phyloP scores from a whole-genome alignment of 345 rosid genomes.

The Noccaea bulbosa region DNA sequence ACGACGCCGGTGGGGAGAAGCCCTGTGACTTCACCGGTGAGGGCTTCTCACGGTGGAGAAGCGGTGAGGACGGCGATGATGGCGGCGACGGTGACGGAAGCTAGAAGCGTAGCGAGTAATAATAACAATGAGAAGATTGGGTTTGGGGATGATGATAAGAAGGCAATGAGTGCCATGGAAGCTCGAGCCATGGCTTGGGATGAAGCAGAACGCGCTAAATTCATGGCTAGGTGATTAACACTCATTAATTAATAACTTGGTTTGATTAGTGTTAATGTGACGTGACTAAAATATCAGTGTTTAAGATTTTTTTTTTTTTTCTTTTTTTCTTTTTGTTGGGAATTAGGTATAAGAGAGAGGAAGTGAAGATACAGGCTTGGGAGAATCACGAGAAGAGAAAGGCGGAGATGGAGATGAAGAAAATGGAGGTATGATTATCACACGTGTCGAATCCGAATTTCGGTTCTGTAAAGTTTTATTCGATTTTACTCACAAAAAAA shows the following conservation, averaged over 20 bases:
- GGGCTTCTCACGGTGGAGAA: conserved; percentile 49
- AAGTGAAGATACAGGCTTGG: conserved; percentile 96
- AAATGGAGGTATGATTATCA: conserved; percentile 66
- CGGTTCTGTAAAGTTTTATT: too few relatives aligned
- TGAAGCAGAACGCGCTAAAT: conserved; percentile 91
- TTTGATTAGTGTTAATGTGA: not conserved
- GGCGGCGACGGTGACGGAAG: conserved; percentile 16
- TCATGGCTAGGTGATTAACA: conserved; percentile 72
- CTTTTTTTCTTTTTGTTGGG: not conserved
- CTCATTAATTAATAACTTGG: not conserved
- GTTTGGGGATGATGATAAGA: conserved; percentile 22
- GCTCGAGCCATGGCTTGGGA: conserved; percentile 88
- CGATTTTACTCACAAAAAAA: too few relatives aligned
- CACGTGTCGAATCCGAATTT: not conserved
- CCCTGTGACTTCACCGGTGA: conserved; percentile 78
- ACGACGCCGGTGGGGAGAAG: conserved; percentile 74
- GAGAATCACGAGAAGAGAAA: conserved; percentile 94
- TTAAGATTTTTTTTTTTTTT: not conserved
- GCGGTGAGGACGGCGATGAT: conserved; percentile 21
- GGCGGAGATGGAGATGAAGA: conserved; percentile 94
- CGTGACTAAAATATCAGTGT: not conserved
- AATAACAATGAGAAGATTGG: conserved; percentile 8
- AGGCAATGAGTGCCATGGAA: conserved; percentile 60
- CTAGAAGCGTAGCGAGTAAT: conserved; percentile 27
- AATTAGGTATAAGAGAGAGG: conserved; percentile 85